Base-by-base conservation (phyloP, 2,329 filamentous ascomycete genomes). In the Dactylellina leptospora region DNA sequence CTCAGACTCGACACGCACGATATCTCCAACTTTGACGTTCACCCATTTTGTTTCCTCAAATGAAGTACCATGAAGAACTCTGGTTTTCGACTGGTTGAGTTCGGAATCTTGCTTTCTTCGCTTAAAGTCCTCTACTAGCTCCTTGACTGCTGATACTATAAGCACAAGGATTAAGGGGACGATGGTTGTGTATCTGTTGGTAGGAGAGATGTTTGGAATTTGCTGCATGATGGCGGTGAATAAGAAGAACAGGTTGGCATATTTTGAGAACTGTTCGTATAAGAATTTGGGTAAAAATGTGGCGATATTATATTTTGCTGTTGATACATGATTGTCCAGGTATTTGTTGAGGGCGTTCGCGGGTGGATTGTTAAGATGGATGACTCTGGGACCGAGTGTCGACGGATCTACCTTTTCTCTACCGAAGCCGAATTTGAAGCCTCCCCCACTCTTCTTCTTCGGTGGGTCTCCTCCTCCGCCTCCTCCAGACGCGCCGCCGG, bases 211-310 rank as follows among this genome's bases (percentile, higher is more conserved):
- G 75, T 90, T 89, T 20, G 95, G 95, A 73, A 99, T 96, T 80
- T 99, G 95, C 82, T 99, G 95, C 47, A 99, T 83, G 40, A 87
- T 88, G 13, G 95, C 93, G 36, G 95, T 99, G 81, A 99, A 97
- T 79, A 99, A 86, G 90, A 99, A 99, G 84, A 99, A 99, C 78
- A 99, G 82, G 81, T 99, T 99, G 83, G 95, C 95, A 81, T 97
- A 96, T 83, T 97, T 99, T 73, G 93, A 97, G 82, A 99, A 99
- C 80, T 99, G 95, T 80, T 99, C 95, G 80, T 93, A 92, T 63
- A 99, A 84, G 81, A 99, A 99, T 81, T 99, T 99, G 54, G 95
- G 95, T 16, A 97, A 79, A 80, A 99, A 99, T 18, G 92, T 96
- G 60, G 91, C 84, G 78, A 92, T 77, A 80, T 97, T 99, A 86